Evolutionary conservation across 1,284 basidiomycete genomes (phyloP).

Genomic region (Rhodotorula mucilaginosa): DNA sequence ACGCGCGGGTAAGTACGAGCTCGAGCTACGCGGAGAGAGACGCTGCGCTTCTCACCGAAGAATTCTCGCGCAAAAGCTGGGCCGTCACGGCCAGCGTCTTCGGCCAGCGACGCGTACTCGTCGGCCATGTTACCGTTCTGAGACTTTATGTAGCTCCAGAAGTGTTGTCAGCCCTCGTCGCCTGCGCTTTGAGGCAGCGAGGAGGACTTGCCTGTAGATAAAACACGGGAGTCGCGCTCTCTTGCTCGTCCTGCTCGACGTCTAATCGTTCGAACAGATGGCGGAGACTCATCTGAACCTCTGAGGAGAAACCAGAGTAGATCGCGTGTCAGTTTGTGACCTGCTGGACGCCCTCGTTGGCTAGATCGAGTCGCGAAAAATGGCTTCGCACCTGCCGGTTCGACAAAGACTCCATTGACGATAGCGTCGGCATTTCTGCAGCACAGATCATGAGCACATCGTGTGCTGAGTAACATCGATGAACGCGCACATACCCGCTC

Average conservation of each 20-base stretch:
- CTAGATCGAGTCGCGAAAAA: too few species aligned
- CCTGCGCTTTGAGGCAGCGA: too few species aligned
- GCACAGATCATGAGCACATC: background rate
- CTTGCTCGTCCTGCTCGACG: background rate
- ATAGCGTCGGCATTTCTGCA: constrained; percentile 75
- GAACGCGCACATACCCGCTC: constrained; percentile 61
- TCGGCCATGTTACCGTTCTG: constrained; percentile 82
- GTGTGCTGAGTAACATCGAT: background rate
- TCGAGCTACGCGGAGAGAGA: background rate
- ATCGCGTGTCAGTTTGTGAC: background rate
- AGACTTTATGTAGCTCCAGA: constrained; percentile 49
- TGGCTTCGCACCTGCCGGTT: constrained; percentile 55
- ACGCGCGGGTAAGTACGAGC: background rate
- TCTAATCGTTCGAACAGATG: constrained; percentile 18
- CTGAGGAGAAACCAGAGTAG: constrained; percentile 6
- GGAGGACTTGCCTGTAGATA: constrained; percentile 63
- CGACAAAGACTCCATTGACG: constrained; percentile 68
- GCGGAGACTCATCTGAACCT: constrained; percentile 28
- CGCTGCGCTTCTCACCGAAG: constrained; percentile 20
- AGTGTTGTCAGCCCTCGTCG: too few species aligned
- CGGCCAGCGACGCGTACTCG: constrained; percentile 18
- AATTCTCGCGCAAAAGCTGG: constrained; percentile 30
- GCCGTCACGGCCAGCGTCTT: constrained; percentile 27
- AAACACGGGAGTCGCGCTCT: constrained; percentile 48
- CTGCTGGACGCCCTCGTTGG: too few species aligned